Conservation (phyloP, 2,329 filamentous ascomycete genomes). For the Stachybotrys echinatus region DNA sequence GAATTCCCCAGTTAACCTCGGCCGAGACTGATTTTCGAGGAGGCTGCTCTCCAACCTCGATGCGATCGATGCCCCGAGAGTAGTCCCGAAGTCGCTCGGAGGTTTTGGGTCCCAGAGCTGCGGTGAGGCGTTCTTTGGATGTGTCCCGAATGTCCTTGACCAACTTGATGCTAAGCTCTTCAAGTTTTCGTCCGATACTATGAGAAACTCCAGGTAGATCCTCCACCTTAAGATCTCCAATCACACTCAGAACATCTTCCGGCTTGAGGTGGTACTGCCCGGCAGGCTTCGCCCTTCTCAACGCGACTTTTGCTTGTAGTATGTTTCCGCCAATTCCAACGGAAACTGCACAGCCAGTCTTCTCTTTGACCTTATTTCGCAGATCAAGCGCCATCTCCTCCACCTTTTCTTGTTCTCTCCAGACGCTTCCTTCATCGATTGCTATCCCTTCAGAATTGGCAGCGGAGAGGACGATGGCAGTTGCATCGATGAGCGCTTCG, state of each 20-base stretch:
- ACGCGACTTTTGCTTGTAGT: constrained; percentile 81
- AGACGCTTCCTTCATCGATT: constrained; percentile 62
- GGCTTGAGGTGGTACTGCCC: constrained; percentile 87
- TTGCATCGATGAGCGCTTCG: constrained; percentile 85
- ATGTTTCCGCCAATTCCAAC: constrained; percentile 91
- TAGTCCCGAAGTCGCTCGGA: constrained; percentile 89
- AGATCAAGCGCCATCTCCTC: constrained; percentile 62
- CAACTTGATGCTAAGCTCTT: constrained; percentile 75
- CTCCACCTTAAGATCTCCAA: constrained; percentile 72
- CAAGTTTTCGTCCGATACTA: constrained; percentile 81
- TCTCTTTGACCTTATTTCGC: constrained; percentile 63
- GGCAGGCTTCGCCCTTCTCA: constrained; percentile 89
- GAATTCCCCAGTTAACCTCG: constrained; percentile 97
- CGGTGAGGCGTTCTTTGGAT: constrained; percentile 69
- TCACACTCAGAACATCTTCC: constrained; percentile 69
- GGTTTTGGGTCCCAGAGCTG: constrained; percentile 81
- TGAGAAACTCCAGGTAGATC: constrained; percentile 88
- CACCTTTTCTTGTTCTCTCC: constrained; percentile 73
- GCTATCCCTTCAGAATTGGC: constrained; percentile 60
- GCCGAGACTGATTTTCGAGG: constrained; percentile 92
- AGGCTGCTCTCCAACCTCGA: constrained; percentile 80
- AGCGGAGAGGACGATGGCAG: constrained; percentile 59
- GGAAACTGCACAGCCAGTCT: constrained; percentile 82
- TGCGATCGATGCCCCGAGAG: constrained; percentile 77
- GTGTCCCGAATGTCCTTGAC: constrained; percentile 79